Base-by-base conservation (phyloP, 1,139 yeast genomes). In the Pichia sp. region DNA sequence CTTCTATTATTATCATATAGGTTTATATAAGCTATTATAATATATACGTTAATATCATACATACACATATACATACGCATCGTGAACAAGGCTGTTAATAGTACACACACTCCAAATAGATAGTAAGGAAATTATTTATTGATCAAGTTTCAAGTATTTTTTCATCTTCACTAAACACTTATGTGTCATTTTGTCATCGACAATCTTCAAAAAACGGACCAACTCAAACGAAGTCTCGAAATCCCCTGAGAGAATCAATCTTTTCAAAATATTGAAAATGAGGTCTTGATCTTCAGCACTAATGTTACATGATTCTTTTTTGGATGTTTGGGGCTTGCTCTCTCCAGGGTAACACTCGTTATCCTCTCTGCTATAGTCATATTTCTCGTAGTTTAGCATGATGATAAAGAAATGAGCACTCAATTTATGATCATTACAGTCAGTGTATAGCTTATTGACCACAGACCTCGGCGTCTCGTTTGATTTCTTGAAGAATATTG, bases 221-320 rank as follows among this genome's bases (percentile, higher is more conserved):
- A 78, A 60, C 56, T 78, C 82, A 62, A 78, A 76, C 34, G 78
- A 73, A 58, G 78, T 74, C 40, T 76, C 80, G 73, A 77, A 78
- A 54, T 77, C 80, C 40, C 71, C 72, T 15, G 75, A 74, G 50
- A 71, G 67, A 5, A 74, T 75, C 44, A 76, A 63, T n/a, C 75
- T 66, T 54, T 72, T 66, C 51, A 78, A 58, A 29, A 78, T 74
- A 45, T 70, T 67, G 42, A 73, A 62, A 59, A 78, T 68, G 57
- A 77, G 61, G 19, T 67, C 70, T 50, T 75, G 72, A 59, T 76
- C 78, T 3, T 64, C 41, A 11, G 8, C 16, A 7, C 61, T 13
- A 26, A 54, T 54, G 32, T 54, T 50, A 13, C 38, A 43, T 4
- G 45, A 38, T 4, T 45, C 43, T 19, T 36, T 44, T 10, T 29